These are phyloP conservation scores for Camptophora hylomeconis DNA, from an alignment of 2,329 filamentous ascomycete species.

Conservation along the genomic window DNA sequence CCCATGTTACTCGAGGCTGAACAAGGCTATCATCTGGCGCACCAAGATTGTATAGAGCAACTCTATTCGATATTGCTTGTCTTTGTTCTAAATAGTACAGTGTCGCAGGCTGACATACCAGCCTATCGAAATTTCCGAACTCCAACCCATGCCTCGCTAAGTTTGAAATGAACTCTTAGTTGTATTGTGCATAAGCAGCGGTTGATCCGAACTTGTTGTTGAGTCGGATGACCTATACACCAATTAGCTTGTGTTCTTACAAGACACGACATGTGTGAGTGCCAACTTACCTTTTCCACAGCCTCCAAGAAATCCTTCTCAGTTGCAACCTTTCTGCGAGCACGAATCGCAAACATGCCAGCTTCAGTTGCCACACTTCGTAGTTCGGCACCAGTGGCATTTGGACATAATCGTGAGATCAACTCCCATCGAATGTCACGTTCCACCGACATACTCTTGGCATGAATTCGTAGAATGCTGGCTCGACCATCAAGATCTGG, in stretches of 20 bases:
- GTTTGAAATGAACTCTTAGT: constrained; percentile 42
- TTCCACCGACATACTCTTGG: constrained; percentile 99
- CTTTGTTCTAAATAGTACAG: too few species aligned
- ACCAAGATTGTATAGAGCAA: too few species aligned
- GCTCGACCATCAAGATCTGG: constrained; percentile 94
- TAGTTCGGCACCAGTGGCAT: constrained; percentile 90
- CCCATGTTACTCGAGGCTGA: too few species aligned
- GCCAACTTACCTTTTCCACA: constrained; percentile 99
- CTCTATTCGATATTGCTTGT: too few species aligned
- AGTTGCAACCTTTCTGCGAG: constrained; percentile 88
- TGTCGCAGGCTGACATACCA: too few species aligned
- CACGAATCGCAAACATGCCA: constrained; percentile 95
- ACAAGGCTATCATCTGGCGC: too few species aligned
- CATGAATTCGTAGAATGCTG: constrained; percentile 95
- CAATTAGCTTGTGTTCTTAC: background rate
- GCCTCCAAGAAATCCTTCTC: constrained; percentile 98
- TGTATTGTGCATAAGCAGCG: constrained; percentile 97
- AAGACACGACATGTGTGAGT: constrained; percentile 28
- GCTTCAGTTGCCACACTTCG: constrained; percentile 95
- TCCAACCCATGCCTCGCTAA: background rate
- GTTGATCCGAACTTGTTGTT: constrained; percentile 99
- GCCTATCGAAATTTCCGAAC: too few species aligned
- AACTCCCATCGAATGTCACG: constrained; percentile 98
- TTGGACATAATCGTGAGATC: constrained; percentile 91
- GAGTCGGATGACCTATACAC: constrained; percentile 54